These are phyloP conservation scores for Alternaria metachromatica DNA, from an alignment of 2,329 filamentous ascomycete genomes.

Conservation along the genomic window DNA sequence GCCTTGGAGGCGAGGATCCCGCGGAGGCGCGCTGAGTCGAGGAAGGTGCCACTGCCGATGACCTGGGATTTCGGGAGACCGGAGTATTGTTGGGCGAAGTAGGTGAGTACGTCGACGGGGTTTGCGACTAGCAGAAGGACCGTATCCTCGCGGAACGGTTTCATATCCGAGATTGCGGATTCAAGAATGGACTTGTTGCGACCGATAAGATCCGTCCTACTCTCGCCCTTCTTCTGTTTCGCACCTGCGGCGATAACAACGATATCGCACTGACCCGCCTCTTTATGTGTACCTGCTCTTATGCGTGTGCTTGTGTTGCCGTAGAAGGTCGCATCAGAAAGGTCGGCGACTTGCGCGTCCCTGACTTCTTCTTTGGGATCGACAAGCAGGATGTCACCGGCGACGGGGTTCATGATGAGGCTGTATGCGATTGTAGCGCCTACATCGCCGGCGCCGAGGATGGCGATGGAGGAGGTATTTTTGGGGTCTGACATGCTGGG, in stretches of 20 bases:
- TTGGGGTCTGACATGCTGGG: constrained; percentile 20
- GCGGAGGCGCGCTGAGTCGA: constrained; percentile 26
- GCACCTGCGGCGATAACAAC: constrained; percentile 29
- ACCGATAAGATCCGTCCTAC: constrained; percentile 26
- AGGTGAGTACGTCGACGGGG: constrained; percentile 30
- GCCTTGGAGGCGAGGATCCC: constrained; percentile 19
- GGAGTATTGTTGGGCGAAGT: constrained; percentile 26
- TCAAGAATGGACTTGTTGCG: constrained; percentile 31
- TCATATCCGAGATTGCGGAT: constrained; percentile 28
- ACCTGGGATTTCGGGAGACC: constrained; percentile 20
- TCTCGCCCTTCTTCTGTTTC: constrained; percentile 32
- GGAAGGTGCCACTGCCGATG: constrained; percentile 24
- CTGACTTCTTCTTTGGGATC: constrained; percentile 31
- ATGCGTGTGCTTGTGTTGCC: constrained; percentile 25
- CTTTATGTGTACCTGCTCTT: constrained; percentile 29
- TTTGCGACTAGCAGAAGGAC: constrained; percentile 30
- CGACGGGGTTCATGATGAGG: constrained; percentile 30
- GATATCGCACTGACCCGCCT: constrained; percentile 31
- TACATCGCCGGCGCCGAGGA: constrained; percentile 32
- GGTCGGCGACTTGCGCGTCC: constrained; percentile 28
- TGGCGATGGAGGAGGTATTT: constrained; percentile 28
- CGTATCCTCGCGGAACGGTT: constrained; percentile 22
- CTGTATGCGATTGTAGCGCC: constrained; percentile 33
- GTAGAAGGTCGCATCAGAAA: constrained; percentile 26
- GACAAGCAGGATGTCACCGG: constrained; percentile 26